These are phyloP conservation scores for Bromus sterilis DNA, from an alignment of 176 grass and related monocot genomes.

Conservation along the genomic window DNA sequence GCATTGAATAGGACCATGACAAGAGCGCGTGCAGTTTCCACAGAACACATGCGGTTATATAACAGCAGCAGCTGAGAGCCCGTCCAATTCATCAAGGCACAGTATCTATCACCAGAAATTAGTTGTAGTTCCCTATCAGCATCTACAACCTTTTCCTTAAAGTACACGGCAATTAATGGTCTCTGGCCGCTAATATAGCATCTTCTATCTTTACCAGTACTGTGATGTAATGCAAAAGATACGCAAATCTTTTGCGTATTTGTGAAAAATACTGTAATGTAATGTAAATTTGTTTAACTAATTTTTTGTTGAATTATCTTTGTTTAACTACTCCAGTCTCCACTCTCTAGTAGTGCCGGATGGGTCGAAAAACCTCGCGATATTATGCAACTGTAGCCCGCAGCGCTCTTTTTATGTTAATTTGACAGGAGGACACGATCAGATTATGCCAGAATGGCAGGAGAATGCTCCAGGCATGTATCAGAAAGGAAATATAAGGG, in stretches of 20 bases:
- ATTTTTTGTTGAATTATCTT: too few species aligned
- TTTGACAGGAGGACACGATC: neutral
- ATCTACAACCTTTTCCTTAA: neutral
- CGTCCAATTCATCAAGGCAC: neutral
- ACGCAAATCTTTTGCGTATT: too few species aligned
- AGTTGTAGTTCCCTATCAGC: constrained; percentile 9
- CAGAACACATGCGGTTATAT: neutral
- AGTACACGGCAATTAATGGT: neutral
- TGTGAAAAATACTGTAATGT: too few species aligned
- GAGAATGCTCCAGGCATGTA: neutral
- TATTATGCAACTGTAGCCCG: neutral
- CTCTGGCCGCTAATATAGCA: neutral
- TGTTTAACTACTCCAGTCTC: too few species aligned
- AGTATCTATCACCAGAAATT: neutral
- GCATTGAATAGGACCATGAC: neutral
- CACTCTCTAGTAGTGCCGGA: too few species aligned
- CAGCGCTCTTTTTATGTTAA: neutral
- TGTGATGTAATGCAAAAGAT: neutral
- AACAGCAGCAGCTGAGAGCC: neutral
- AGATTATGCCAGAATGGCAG: neutral
- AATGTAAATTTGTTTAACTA: too few species aligned
- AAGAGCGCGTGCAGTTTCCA: neutral
- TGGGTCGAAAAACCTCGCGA: neutral
- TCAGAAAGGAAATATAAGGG: neutral
- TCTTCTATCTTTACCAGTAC: neutral